Base-by-base conservation (phyloP, 2,329 filamentous ascomycete genomes). In the Basipetospora chlamydospora region DNA sequence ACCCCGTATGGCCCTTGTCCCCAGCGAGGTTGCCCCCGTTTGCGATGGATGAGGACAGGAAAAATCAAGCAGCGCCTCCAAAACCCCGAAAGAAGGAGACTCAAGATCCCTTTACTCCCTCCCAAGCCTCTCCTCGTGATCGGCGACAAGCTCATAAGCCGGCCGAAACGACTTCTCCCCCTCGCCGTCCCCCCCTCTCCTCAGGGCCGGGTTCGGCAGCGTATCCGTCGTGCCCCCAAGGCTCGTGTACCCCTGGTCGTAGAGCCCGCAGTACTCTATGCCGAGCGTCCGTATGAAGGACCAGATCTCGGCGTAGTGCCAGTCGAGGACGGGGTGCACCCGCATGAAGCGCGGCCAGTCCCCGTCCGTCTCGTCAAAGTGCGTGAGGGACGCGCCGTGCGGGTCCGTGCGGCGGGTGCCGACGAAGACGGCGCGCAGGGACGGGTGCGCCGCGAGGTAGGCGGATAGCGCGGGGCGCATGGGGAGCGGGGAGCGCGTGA, bases 301-400 rank as follows among this genome's bases (percentile, higher is more conserved):
- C 90, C 90, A 96, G 37, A 96, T 88, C 55, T 96, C 88, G 9
- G 75, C 73, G 56, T 95, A 94, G 55, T 90, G 84, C 90, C 90
- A 98, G 58, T 98, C 90, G 51, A 98, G 87, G 8, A 98, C 82
- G 0, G 90, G 88, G 57, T 98, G 86, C 41, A 96, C 69, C 40
- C 90, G 74, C 77, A 96, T 87, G 50, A 96, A 94, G 29, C 67
- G 62, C 25, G 90, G 90, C 90, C 90, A 98, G 2, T 80, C 86
- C 25, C 70, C 64, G 57, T 96, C 90, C 4, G 90, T 98, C 35
- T 69, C 71, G 52, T 93, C 83, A 52, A 96, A 96, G 57, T 82
- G 75, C 26, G 71, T 80, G 48, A 98, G 56, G 12, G 68, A 64
- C 74, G 51, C 83, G 87, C 44, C 28, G 51, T 61, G 41, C 80